Evolutionary conservation across 768 basidiomycete genomes (phyloP), one percentile per base, ranked within the genome.

Genomic region (Agrocybe chaxingu): DNA sequence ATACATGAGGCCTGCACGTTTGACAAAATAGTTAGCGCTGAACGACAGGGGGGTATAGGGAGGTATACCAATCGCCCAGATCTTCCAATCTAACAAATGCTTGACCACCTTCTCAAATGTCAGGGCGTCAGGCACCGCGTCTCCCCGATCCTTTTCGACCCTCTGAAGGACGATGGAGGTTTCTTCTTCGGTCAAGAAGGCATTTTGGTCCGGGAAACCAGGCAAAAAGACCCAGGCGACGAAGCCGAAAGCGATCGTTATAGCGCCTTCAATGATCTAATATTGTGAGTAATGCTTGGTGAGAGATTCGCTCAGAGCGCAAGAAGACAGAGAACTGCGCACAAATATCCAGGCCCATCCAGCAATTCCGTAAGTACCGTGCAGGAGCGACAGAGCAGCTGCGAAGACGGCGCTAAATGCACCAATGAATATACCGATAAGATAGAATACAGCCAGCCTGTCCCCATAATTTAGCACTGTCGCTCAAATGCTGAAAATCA

Each of bases 281-380:
- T 5, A 24, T 24, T 24, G 24, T 5, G 24, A 24, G 24, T 24
- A 24, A 5, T 5, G 3, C 24, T 24, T 24, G 24, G 5, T 24
- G 24, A 24, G 24, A 24, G 24, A 5, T 24, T 5, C 24, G 24
- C 24, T 24, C 24, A 5, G 5, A 3, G 5, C 24, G n/a, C 48
- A n/a, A 47, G 34, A 31, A 46, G 30, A 31, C 10, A 13, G 9
- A 33, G 18, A 41, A 59, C 72, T 56, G 24, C 24, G 24, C 55
- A 75, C 79, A 57, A 80, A 80, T 45, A 80, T 78, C 76, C 77
- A 80, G 1, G 76, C 68, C 77, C 78, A 79, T 4, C 75, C 77
- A 19, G 70, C 58, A 36, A 78, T 61, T 11, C 74, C 76, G 36
- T 61, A 52, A 53, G 62, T 67, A 0, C 77, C 79, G 1, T 64